Conservation (phyloP, 257 asterid genomes). For the Misopates orontium region DNA sequence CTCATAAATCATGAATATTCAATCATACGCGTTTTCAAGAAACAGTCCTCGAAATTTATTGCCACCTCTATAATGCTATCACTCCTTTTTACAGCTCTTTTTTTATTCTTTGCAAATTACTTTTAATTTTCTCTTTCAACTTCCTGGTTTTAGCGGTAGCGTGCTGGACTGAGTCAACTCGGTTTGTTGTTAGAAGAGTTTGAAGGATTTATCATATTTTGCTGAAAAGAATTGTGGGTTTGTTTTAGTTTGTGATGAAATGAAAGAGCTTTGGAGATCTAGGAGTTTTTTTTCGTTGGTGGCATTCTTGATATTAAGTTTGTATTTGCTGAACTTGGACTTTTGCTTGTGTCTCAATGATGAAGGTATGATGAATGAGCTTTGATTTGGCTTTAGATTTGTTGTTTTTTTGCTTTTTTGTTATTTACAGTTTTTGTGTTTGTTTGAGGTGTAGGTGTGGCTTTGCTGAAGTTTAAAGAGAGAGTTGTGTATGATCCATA, state of each 20-base stretch:
- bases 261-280: slow-evolving; percentile 20
- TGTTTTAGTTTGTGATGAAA: slow-evolving; percentile 5
- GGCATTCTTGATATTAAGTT: background rate
- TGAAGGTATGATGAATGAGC: background rate
- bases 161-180: slow-evolving; percentile 43
- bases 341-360: slow-evolving; percentile 3
- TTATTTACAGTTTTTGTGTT: slow-evolving; percentile 1
- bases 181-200: slow-evolving; percentile 26
- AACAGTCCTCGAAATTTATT: slow-evolving; percentile 35
- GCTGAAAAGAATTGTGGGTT: slow-evolving; percentile 25
- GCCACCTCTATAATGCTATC: slow-evolving; percentile 25
- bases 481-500: slow-evolving; percentile 53
- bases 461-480: slow-evolving; percentile 43
- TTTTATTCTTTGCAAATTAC: slow-evolving; percentile 23
- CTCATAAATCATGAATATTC: background rate
- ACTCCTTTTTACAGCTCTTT: slow-evolving; percentile 26
- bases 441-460: slow-evolving; percentile 37
- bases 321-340: background rate
- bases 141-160: slow-evolving; percentile 27
- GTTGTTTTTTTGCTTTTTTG: background rate
- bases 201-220: slow-evolving; percentile 26
- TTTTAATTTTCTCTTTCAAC: slow-evolving; percentile 29
- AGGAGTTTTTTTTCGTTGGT: slow-evolving; percentile 1
- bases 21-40: slow-evolving; percentile 45
- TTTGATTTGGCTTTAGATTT: background rate